Base-by-base conservation (phyloP, 2,329 filamentous ascomycete genomes). In the Xylaria digitata region DNA sequence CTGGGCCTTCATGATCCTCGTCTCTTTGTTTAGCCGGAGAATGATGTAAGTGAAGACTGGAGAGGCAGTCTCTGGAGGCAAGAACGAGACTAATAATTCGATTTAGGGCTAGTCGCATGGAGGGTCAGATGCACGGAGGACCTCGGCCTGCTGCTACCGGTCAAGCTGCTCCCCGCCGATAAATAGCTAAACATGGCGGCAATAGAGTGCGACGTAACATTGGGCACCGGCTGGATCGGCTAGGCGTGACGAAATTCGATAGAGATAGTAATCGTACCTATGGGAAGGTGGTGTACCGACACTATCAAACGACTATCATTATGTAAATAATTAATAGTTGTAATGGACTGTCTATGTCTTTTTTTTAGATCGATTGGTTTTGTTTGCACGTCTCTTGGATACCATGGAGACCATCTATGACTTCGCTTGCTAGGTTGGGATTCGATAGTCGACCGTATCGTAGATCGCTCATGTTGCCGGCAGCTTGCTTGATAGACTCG, bases 381-480 rank as follows among this genome's bases (percentile, higher is more conserved):
- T 72, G 76, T 66, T 86, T 84, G 77, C 91, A 94, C 26, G 85
- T 83, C 68, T 87, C 83, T 76, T 92, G 87, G 40, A 93, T 82
- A 68, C 85, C 84, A 68, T 83, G 81, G 42, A 96, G 81, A 6
- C 90, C 90, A 53, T 90, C 86, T 19, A 93, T 80, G 34, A 93
- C 86, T 71, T 94, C 90, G 53, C 88, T 84, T 30, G 83, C 84
- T 37, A 94, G 80, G 66, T 88, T 84, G 23, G 84, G 78, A 69
- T 92, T 91, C 42, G 87, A 84, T 65, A 96, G 86, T 62, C 89
- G 89, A 43, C 94, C 93, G 74, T 96, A 95, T 52, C 92, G 89
- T 62, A 97, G 83, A 78, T 96, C 92, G 78, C 93, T 96, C 76
- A 97, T 81, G 54, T 87, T 88, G 37, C 90, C 90, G 17, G 96